Evolutionary conservation across 2,329 filamentous ascomycete genomes (phyloP), one percentile per base, ranked within the genome.

Genomic region (Cyclaneusma minus): DNA sequence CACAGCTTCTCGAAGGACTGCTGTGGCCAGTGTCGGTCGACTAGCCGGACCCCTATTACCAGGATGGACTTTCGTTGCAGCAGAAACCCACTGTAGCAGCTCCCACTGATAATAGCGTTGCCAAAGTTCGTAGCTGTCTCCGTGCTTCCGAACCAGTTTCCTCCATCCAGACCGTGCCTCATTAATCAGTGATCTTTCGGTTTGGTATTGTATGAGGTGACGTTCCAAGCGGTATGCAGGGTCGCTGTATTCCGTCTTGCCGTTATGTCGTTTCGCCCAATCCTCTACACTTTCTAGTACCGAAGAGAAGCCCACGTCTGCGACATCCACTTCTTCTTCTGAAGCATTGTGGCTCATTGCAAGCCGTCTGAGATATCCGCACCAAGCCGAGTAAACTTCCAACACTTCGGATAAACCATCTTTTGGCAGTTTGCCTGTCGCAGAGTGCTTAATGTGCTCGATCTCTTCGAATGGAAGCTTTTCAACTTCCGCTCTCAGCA

Each of bases 311-410:
- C 84, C 87, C 21, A 92, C 79, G 45, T 95, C 84, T 6, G 87
- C 87, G 24, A 92, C 71, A 45, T 94, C 85, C 16, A 79, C 64
- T 28, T 87, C 81, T 45, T 94, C 85, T 31, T 87, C 80, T 2
- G 68, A 69, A 2, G 78, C 71, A 32, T 71, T 69, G 2, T 70
- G 62, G 29, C 72, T 62, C 56, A 92, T 84, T 11, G 87, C 83
- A 25, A 75, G 75, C 13, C 89, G 77, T 38, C 87, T 83, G 12
- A 98, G 63, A 40, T 87, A 95, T 25, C 83, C 84, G 45, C 87
- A 94, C 89, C 89, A 98, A 0, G 85, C 78, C 28, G 82, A 73
- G 44, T 94, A 84, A 44, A 95, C 82, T 41, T 92, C 83, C 32
- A 95, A 67, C 16, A 94, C 72, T 37, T 85, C 80, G 25, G 83